Conservation (phyloP, 2,329 filamentous ascomycete genomes). For the Alternaria ethzedia region DNA sequence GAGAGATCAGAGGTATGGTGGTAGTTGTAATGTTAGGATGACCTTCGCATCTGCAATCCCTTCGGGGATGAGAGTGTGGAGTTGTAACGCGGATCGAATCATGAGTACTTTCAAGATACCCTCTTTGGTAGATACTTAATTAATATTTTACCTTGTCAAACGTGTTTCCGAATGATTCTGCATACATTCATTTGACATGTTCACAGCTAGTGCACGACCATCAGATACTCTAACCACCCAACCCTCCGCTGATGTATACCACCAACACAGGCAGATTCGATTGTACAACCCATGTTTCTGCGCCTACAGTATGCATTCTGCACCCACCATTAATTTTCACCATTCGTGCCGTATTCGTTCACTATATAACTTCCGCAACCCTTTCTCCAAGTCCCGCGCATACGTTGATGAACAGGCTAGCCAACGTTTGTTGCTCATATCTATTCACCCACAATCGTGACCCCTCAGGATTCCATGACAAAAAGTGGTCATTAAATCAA, state of each 20-base stretch:
- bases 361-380: not conserved
- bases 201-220: not conserved
- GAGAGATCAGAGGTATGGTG: not conserved
- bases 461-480: not conserved
- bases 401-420: not conserved
- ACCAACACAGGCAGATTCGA: not conserved
- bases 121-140: not conserved
- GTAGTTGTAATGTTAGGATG: not conserved
- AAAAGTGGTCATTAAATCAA: not conserved
- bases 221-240: not conserved
- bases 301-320: no score
- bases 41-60: not conserved
- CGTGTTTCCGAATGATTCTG: not conserved
- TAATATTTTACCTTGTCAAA: not conserved
- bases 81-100: not conserved
- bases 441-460: not conserved
- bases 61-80: not conserved
- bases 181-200: not conserved
- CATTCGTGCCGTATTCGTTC: not conserved
- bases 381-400: not conserved
- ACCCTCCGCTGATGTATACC: not conserved
- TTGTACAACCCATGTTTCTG: not conserved
- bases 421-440: not conserved
- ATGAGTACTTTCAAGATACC: not conserved
- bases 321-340: not conserved